These are phyloP conservation scores for Populus nigra DNA, from an alignment of 345 rosid genomes.

Conservation along the genomic window DNA sequence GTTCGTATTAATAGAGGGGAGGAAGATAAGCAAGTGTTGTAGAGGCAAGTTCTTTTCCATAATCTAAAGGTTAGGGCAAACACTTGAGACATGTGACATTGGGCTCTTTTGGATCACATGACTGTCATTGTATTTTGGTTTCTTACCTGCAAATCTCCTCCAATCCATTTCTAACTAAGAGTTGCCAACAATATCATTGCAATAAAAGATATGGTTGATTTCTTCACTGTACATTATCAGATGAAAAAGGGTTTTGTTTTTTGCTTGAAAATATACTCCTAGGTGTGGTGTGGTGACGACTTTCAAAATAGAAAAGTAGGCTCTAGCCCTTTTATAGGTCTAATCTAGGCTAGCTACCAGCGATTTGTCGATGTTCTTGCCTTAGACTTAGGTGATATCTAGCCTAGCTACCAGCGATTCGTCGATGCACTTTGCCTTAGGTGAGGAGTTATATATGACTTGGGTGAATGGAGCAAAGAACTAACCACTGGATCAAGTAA, in stretches of 20 bases:
- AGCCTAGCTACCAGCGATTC: too few species aligned
- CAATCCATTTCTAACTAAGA: not conserved
- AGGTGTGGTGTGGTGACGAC: not conserved
- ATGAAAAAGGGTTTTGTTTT: too few species aligned
- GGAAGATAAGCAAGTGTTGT: not conserved
- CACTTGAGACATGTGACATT: constrained; percentile 24
- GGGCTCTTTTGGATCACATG: constrained; percentile 17
- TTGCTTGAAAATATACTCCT: too few species aligned
- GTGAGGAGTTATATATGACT: too few species aligned
- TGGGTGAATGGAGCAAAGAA: not conserved
- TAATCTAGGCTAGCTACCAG: too few species aligned
- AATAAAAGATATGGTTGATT: constrained; percentile 11
- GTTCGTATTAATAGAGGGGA: not conserved
- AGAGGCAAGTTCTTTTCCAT: constrained; percentile 1
- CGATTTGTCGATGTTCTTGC: too few species aligned
- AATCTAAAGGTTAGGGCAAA: not conserved
- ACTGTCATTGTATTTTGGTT: constrained; percentile 10
- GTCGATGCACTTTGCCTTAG: too few species aligned
- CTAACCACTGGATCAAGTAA: not conserved
- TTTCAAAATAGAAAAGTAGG: not conserved
- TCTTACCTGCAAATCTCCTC: not conserved
- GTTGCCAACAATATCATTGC: constrained; percentile 13
- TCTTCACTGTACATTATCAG: not conserved
- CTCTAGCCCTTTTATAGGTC: too few species aligned
- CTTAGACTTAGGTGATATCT: too few species aligned